Evolutionary conservation across 192 early-diverging fungal species (phyloP), one percentile per base, ranked within the genome.

Genomic region (Backusella tarrabulga): DNA sequence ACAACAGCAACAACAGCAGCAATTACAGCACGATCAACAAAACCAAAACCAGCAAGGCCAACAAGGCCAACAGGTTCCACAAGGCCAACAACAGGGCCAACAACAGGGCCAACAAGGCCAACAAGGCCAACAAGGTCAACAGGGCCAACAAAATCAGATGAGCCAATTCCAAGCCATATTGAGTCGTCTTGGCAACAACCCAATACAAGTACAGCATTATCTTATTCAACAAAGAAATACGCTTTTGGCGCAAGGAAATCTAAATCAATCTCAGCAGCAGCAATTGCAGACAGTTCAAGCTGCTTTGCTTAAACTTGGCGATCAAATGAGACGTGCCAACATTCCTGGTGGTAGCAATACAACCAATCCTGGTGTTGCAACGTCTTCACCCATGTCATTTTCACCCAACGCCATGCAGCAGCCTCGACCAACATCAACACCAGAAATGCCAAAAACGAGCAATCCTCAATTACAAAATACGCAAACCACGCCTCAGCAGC

Each of bases 91-190:
- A n/a, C 3, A n/a, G n/a, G n/a, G n/a, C n/a, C n/a, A n/a, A n/a
- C 68, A 69, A 50, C 76, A 77, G 11, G 14, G 15, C 0, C 70
- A 63, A 14, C 76, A 67, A 8, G 35, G 2, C 2, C 77, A 79
- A 38, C 77, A 79, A 7, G 63, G 6, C 11, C 79, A 80, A 29
- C 79, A 80, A 42, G 32, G 21, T 1, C 74, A 80, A 54, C 75
- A 76, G 14, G 32, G 23, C 3, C 69, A 35, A 21, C 70, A 38
- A 15, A 14, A 17, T 15, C 68, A 35, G 15, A n/a, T n/a, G 21
- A 21, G 23, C 19, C 70, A 71, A 44, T 21, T 5, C n/a, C 35
- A 34, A 69, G 34, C 9, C 14, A 29, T 54, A 66, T 29, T 67
- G 17, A 36, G 26, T 14, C 36, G 56, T 34, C 32, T 35, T 74